Conservation (phyloP, 345 rosid species). For the Hevea brasiliensis region DNA sequence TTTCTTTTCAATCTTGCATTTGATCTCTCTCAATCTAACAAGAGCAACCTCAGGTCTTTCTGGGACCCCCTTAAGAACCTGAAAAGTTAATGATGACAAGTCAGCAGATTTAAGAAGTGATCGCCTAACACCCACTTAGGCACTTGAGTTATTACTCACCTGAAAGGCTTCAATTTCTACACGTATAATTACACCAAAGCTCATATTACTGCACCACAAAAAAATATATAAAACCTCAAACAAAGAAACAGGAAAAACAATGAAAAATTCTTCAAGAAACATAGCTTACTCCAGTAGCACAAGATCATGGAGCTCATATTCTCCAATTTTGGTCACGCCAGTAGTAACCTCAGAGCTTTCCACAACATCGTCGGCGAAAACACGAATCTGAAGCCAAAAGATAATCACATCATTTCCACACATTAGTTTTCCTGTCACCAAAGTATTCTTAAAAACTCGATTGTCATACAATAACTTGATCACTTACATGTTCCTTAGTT, state of each 20-base stretch:
- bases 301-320: slow-evolving; percentile 94
- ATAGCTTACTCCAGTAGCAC: slow-evolving; percentile 82
- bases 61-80: slow-evolving; percentile 95
- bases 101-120: background rate
- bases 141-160: slow-evolving; percentile 36
- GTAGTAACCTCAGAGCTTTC: slow-evolving; percentile 96
- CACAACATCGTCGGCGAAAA: slow-evolving; percentile 93
- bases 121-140: background rate
- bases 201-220: slow-evolving; percentile 61
- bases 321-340: slow-evolving; percentile 83
- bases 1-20: slow-evolving; percentile 84
- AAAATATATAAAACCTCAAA: slow-evolving; percentile 14
- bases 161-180: slow-evolving; percentile 96
- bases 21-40: slow-evolving; percentile 89
- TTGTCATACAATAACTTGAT: background rate
- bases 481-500: slow-evolving; percentile 87
- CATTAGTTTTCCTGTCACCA: background rate
- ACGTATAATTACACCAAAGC: slow-evolving; percentile 91
- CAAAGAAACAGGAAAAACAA: slow-evolving; percentile 2
- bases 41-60: slow-evolving; percentile 83
- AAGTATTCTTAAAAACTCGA: background rate
- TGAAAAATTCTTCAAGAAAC: slow-evolving; percentile 9
- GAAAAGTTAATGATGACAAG: slow-evolving; percentile 2
- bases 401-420: slow-evolving; percentile 8
- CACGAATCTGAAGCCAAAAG: slow-evolving; percentile 62